Base-by-base conservation (phyloP, 1,284 basidiomycete species). In the Apiotrichum montevideense region DNA sequence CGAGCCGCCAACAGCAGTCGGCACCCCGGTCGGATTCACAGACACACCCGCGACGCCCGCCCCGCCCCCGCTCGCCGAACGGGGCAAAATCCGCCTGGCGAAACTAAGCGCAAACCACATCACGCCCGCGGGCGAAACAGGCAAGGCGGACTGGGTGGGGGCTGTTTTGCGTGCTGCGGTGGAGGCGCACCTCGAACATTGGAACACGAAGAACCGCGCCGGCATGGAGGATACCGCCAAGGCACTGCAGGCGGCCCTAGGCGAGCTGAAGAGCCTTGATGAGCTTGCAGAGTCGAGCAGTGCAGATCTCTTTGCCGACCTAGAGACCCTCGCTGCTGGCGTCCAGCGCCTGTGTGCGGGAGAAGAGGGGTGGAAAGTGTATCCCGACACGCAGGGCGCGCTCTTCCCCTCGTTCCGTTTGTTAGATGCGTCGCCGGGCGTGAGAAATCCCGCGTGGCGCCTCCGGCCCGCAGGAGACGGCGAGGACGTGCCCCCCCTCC, bases 21-120 rank as follows among this genome's bases (percentile, higher is more conserved):
- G 21, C 4, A 47, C 58, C 32, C 58, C 58, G 1, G 7, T 13
- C 37, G 37, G 8, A 8, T 7, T 39, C 21, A 39, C 37, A 7
- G 37, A 21, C 5, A 48, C 45, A 11, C 42, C 53, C 6, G 14
- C 45, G 3, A 35, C 51, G 6, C 21, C 21, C 21, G 21, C 21
- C 21, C 21, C 21, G 21, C 21, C 21, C 21, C 13, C 47, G 1
- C 43, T 21, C 34, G 33, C 33, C 4, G 51, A 52, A 15, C 35
- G 45, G 15, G 69, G 65, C 6, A 63, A 59, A 51, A 57, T 71
- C 6, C 61, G 65, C 33, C 54, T 73, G 14, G 63, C 58, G 34
- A 73, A 72, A 55, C 58, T 75, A 6, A 58, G 56, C 2, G 65
- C 67, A 2, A 71, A 62, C 34, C 70, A 75, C 43, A 69, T 73